phyloP scores from a whole-genome alignment of 1,139 yeast species.

The Pichia sp. region DNA sequence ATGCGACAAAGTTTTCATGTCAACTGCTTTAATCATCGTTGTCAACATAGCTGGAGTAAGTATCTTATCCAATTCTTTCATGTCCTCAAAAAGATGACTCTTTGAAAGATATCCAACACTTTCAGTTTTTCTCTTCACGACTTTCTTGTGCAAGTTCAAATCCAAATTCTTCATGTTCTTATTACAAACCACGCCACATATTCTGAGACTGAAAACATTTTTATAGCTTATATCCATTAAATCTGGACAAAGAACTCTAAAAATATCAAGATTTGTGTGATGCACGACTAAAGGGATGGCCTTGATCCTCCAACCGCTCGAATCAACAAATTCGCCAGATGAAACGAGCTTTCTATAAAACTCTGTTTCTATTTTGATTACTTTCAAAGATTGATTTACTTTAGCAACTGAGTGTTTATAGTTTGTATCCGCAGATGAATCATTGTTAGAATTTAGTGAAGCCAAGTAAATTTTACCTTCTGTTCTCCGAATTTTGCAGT shows the following conservation, averaged over 20 bases:
- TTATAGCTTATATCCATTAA: neutral
- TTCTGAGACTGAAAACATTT: neutral
- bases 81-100: neutral
- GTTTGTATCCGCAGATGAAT: neutral
- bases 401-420: neutral
- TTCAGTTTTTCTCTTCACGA: neutral
- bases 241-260: neutral
- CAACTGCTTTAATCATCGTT: neutral
- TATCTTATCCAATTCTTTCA: neutral
- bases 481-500: neutral
- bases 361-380: neutral
- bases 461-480: neutral
- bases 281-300: neutral
- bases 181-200: neutral
- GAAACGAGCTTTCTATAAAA: neutral
- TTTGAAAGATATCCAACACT: neutral
- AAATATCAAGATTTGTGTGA: neutral
- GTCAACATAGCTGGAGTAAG: neutral
- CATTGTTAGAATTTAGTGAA: neutral
- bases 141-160: neutral
- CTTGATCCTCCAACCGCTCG: neutral
- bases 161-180: neutral
- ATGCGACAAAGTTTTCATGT: conserved; percentile 6
- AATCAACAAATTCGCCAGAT: neutral
- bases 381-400: neutral